phyloP scores from a whole-genome alignment of 805 yeast genomes.

The Scheffersomyces ergatensis region DNA sequence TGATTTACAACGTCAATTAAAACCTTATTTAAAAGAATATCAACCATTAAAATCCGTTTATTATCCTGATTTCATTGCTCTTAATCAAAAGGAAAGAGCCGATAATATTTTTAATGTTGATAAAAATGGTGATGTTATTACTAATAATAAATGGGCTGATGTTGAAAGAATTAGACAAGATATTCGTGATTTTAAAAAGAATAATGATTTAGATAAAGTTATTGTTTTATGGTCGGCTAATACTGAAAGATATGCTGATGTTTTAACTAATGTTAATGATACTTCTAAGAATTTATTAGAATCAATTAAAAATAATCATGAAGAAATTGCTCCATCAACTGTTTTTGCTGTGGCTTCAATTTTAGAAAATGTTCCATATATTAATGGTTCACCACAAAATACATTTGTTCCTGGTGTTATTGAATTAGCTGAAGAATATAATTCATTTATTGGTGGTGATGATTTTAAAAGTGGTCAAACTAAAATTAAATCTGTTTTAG shows the following conservation, averaged over 20 bases:
- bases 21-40: slow-evolving; percentile 56
- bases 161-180: slow-evolving; percentile 84
- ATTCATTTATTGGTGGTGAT: slow-evolving; percentile 89
- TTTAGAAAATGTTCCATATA: slow-evolving; percentile 83
- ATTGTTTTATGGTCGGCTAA: slow-evolving; percentile 96
- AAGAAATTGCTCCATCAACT: slow-evolving; percentile 90
- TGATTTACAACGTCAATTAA: slow-evolving; percentile 75
- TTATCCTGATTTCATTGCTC: slow-evolving; percentile 95
- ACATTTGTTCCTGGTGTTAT: slow-evolving; percentile 95
- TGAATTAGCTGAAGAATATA: slow-evolving; percentile 77
- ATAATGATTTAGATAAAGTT: slow-evolving; percentile 78
- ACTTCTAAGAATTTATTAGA: slow-evolving; percentile 75
- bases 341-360: slow-evolving; percentile 91
- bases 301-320: slow-evolving; percentile 74
- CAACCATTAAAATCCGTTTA: slow-evolving; percentile 82
- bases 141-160: slow-evolving; percentile 79
- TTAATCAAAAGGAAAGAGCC: slow-evolving; percentile 90
- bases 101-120: slow-evolving; percentile 73
- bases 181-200: slow-evolving; percentile 70
- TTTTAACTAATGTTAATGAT: slow-evolving; percentile 80
- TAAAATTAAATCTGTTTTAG: slow-evolving; percentile 91
- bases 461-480: slow-evolving; percentile 98
- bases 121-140: slow-evolving; percentile 45
- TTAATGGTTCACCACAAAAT: slow-evolving; percentile 96
- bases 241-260: slow-evolving; percentile 87